A percentile compares a stretch with the other conserved stretches of the same genome.
phyloP scores from a whole-genome alignment of 2,329 filamentous ascomycete genomes.

The Didymella lethalis region DNA sequence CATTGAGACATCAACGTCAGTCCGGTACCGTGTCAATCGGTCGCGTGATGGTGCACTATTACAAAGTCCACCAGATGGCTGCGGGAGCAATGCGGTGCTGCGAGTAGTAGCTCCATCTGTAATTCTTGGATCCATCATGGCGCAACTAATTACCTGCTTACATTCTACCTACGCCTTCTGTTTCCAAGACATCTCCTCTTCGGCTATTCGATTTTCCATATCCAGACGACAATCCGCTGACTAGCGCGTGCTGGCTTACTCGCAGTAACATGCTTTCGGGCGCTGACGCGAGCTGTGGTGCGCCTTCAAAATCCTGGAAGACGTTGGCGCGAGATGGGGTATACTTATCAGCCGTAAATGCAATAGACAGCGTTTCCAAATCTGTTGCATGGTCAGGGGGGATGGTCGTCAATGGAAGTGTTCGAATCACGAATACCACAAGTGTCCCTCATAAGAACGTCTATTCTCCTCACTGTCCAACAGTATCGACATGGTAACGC shows the following conservation, averaged over 20 bases:
- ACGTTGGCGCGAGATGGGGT: too few species aligned
- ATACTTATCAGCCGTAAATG: too few species aligned
- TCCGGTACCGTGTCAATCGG: constrained; percentile 1
- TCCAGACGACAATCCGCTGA: too few species aligned
- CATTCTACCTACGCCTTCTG: neutral
- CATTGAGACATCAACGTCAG: constrained; percentile 9
- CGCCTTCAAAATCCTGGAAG: too few species aligned
- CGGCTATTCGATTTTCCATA: too few species aligned
- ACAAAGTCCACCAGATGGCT: neutral
- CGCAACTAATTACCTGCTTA: neutral
- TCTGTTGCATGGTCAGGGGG: constrained; percentile 29
- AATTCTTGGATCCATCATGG: constrained; percentile 1
- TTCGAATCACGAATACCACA: constrained; percentile 23
- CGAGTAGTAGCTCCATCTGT: neutral
- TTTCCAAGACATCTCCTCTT: neutral
- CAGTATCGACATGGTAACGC: constrained; percentile 17
- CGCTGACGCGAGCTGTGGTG: too few species aligned
- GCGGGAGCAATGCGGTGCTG: neutral
- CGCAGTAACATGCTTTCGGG: too few species aligned
- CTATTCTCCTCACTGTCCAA: constrained; percentile 5
- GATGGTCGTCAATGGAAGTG: constrained; percentile 13
- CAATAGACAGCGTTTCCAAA: neutral
- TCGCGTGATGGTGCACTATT: constrained; percentile 2
- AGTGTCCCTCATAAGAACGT: neutral
- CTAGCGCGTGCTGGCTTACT: too few species aligned